Evolutionary conservation across 768 basidiomycete genomes (phyloP), one percentile per base, ranked within the genome.

Genomic region (Pholiota molesta): DNA sequence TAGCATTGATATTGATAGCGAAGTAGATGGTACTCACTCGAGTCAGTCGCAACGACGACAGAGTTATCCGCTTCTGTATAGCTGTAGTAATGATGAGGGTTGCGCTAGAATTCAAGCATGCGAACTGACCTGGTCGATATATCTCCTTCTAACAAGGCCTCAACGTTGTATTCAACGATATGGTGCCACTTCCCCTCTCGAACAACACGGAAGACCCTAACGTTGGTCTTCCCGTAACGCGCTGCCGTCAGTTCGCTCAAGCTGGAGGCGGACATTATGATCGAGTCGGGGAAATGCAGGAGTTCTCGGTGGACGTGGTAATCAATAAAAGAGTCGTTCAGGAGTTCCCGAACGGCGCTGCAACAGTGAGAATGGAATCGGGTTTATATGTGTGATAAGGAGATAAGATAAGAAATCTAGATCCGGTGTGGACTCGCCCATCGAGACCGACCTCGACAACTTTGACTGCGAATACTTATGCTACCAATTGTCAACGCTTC

Each of bases 11-110:
- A 35, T 11, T 39, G 11, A 40, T 52, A 19, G 5, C 29, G 45
- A 37, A 21, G 44, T n/a, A 21, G 57, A 26, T 47, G 42, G n/a
- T 57, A 79, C 90, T 68, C 68, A 94, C 93, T 89, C 1, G 93
- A 92, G 76, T 99, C 96, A 1, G 95, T 99, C 2, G 96, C 89
- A 2, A 99, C 94, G 10, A 97, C 83, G 10, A 89, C 86, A 2
- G 83, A 83, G 75, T 99, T 99, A 71, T 98, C 94, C 0, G 92
- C 94, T 65, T 93, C 66, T 3, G 93, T 97, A 74, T 91, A 98
- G 68, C 93, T 93, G 55, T 23, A 40, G 28, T 29, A 39, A 8
- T 17, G 21, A 59, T 51, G 49, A 11, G 57, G 42, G 10, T 44
- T 55, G 47, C 53, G 52, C 31, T 40, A 37, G 26, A 9, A 23